Percentiles rank a stretch among this genome's conserved stretches.
phyloP scores from a whole-genome alignment of 2,329 filamentous ascomycete species.

The Venturia asperata region DNA sequence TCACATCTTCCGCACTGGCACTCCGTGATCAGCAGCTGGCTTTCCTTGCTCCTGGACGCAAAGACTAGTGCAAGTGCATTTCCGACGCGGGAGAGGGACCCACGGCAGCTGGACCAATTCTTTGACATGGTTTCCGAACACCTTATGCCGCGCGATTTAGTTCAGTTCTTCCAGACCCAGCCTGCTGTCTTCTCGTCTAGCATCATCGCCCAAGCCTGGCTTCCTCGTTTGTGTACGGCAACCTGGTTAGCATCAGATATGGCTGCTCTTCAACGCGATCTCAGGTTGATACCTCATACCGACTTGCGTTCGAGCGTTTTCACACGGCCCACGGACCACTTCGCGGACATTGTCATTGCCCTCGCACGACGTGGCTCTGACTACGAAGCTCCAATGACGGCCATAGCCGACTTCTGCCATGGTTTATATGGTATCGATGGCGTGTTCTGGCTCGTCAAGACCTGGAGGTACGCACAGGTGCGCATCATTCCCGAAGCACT shows the following conservation, averaged over 20 bases:
- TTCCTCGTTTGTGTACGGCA: not conserved
- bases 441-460: constrained; percentile 2
- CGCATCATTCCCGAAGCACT: constrained; percentile 8
- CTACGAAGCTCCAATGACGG: not conserved
- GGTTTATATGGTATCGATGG: not conserved
- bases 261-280: not conserved
- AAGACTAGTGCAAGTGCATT: not conserved
- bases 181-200: not conserved
- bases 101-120: constrained; percentile 1
- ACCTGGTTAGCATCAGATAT: not conserved
- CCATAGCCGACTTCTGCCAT: not conserved
- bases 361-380: not conserved
- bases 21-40: not conserved
- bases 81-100: not conserved
- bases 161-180: not conserved
- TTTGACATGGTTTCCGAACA: constrained; percentile 4
- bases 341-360: constrained; percentile 10
- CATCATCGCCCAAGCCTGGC: not conserved
- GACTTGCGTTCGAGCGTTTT: not conserved
- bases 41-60: not conserved
- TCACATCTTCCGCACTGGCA: not conserved
- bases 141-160: not conserved
- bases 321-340: not conserved
- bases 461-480: not conserved
- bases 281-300: constrained; percentile 1